Percentiles rank a stretch among this genome's conserved stretches.
These are phyloP conservation scores for Penicillium coprophilum DNA, from an alignment of 495 filamentous ascomycete species.

Conservation along the genomic window DNA sequence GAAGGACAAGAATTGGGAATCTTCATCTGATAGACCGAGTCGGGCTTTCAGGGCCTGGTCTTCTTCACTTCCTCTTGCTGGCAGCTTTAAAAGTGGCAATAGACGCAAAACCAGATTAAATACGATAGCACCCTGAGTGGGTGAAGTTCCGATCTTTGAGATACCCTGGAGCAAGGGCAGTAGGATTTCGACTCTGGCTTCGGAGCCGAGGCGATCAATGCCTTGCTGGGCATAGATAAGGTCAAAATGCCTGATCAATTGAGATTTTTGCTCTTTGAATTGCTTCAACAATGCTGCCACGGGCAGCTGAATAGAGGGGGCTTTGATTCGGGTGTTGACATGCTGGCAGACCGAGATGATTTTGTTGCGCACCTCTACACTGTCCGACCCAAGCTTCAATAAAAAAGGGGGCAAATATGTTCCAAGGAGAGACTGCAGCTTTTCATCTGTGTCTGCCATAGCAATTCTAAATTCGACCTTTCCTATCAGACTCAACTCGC, in stretches of 20 bases:
- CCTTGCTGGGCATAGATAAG: conserved; percentile 87
- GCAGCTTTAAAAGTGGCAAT: conserved; percentile 68
- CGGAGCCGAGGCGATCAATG: conserved; percentile 62
- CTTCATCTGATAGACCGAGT: conserved; percentile 65
- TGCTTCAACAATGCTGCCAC: conserved; percentile 81
- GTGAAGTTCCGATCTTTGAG: conserved; percentile 59
- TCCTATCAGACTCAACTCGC: conserved; percentile 81
- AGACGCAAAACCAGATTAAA: conserved; percentile 84
- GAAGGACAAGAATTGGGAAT: conserved; percentile 69
- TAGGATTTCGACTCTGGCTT: conserved; percentile 66
- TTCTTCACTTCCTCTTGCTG: conserved; percentile 72
- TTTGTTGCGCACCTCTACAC: conserved; percentile 80
- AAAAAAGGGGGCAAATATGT: conserved; percentile 79
- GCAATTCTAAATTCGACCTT: conserved; percentile 91
- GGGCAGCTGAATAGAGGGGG: conserved; percentile 73
- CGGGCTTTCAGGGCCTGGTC: conserved; percentile 65
- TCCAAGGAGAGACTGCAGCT: conserved; percentile 72
- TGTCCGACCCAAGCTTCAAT: conserved; percentile 78
- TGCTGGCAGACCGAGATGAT: conserved; percentile 73
- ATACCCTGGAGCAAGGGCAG: conserved; percentile 73
- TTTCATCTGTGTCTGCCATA: conserved; percentile 77
- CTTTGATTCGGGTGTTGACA: conserved; percentile 69
- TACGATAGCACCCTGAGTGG: conserved; percentile 64
- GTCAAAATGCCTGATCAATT: conserved; percentile 85
- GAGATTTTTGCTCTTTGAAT: conserved; percentile 73